These are phyloP conservation scores for Cajanus cajan DNA, from an alignment of 306 rosid species.

Conservation along the genomic window DNA sequence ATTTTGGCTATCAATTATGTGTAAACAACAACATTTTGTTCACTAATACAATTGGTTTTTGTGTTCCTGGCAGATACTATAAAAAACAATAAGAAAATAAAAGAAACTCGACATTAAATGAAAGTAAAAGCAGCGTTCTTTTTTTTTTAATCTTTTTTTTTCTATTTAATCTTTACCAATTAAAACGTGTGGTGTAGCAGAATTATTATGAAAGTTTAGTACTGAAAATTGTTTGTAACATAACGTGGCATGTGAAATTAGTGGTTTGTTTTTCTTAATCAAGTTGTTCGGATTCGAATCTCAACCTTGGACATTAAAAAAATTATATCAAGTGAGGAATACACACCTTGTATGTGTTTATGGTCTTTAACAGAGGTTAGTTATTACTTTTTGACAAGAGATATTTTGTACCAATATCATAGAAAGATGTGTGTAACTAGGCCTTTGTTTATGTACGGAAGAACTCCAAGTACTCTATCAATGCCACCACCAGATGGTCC, in stretches of 20 bases:
- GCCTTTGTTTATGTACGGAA: constrained; percentile 78
- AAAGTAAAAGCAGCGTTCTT: constrained; percentile 40
- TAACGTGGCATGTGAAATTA: constrained; percentile 10
- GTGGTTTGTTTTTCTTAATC: no score
- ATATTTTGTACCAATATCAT: no score
- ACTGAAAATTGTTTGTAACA: neutral
- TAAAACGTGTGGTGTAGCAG: neutral
- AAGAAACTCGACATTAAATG: constrained; percentile 8
- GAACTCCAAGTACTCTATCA: constrained; percentile 55
- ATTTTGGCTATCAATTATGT: neutral
- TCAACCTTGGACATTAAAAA: no score
- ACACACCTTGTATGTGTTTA: no score
- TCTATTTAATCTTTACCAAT: constrained; percentile 33
- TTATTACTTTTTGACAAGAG: no score
- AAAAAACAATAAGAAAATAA: neutral
- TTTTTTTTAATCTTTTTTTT: constrained; percentile 14
- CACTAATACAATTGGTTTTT: neutral
- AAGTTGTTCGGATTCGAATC: no score
- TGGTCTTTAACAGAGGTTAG: no score
- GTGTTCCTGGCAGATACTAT: neutral
- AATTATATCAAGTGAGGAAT: no score
- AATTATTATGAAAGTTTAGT: neutral
- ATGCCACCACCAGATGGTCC: constrained; percentile 63
- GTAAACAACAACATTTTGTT: neutral
- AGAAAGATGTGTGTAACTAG: constrained; percentile 75